Evolutionary conservation across 2,329 filamentous ascomycete genomes (phyloP), one percentile per base, ranked within the genome.

Genomic region (Xylariaceae sp.): DNA sequence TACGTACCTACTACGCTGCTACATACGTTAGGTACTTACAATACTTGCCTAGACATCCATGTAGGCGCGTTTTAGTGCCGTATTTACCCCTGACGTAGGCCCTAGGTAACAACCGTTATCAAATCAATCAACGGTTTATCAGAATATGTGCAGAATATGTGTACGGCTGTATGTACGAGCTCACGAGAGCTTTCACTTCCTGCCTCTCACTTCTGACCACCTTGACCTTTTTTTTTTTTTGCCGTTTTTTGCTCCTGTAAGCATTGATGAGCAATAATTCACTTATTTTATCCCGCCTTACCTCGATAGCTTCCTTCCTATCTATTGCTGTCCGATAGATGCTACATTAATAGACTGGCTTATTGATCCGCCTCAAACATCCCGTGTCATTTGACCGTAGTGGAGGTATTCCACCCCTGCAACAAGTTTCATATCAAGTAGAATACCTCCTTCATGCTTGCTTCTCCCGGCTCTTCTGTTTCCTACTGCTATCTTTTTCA

Each of bases 391-490:
- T 47, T 56, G 48, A 46, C 16, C 21, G 52, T 16, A 26, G 44
- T 56, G 42, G 60, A 61, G 57, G 60, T 60, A 58, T 48, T 45
- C 20, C 40, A 47, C 54, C 56, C 54, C 56, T 56, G 47, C 43
- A 44, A 50, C 52, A 57, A 52, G 56, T 61, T 58, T 57, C 52
- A 59, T 23, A 14, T 43, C 40, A 54, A 40, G 20, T 54, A 52
- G 48, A 48, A 41, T 55, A 51, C n/a, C 47, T 46, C 56, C 42
- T 43, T 50, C 43, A 20, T 26, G 18, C 48, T 7, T 18, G 32
- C 37, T 26, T 18, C n/a, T 52, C 20, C 19, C 19, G 14, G 19
- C 23, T 32, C 19, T n/a, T 40, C 37, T 20, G 42, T n/a, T 26
- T 19, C 40, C 49, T 18, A 6, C 20, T 20, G 32, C 40, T 40